Evolutionary conservation across 495 filamentous ascomycete species (phyloP), one percentile per base, ranked within the genome.

Genomic region (Umbilicaria muhlenbergii): DNA sequence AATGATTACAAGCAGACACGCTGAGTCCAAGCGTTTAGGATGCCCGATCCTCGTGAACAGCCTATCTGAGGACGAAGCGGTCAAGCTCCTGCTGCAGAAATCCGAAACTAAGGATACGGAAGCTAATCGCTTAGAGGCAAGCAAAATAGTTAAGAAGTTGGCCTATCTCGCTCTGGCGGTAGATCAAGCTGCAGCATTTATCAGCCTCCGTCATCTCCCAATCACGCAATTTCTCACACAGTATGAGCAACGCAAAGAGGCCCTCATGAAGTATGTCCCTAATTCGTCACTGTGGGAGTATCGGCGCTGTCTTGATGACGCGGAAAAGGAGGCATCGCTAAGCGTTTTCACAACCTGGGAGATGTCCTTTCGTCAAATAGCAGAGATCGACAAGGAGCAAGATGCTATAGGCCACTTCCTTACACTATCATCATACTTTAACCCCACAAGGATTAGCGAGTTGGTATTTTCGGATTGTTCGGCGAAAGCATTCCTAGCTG

Each of bases 331-430:
- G 24, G 48, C 21, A 41, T 33, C 37, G 32, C 41, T 57, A 16
- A 54, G 18, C 42, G 57, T 54, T 15, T 57, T 60, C 44, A 60
- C 57, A n/a, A 60, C 57, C 3, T 60, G 57, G 57, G 53, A 58
- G 44, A 48, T 60, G 51, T 58, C 57, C 16, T 46, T 60, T 41
- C 38, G 53, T 18, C 43, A 51, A 32, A 44, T 60, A 16, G 34
- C 34, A 28, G 41, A 33, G 36, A 38, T 36, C 36, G 17, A 41
- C 16, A 16, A 44, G 17, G 36, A 13, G 17, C 40, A 28, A 5
- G 44, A 45, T 34, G n/a, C 36, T 13, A 54, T 43, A 32, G 38
- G 14, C 16, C 38, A 56, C 44, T 32, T 58, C 18, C 51, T 58
- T 38, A 57, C 44, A 13, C 37, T 58, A 13, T 21, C 43, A 3